phyloP scores from a whole-genome alignment of 306 rosid genomes.

The Bauhinia variegata region DNA sequence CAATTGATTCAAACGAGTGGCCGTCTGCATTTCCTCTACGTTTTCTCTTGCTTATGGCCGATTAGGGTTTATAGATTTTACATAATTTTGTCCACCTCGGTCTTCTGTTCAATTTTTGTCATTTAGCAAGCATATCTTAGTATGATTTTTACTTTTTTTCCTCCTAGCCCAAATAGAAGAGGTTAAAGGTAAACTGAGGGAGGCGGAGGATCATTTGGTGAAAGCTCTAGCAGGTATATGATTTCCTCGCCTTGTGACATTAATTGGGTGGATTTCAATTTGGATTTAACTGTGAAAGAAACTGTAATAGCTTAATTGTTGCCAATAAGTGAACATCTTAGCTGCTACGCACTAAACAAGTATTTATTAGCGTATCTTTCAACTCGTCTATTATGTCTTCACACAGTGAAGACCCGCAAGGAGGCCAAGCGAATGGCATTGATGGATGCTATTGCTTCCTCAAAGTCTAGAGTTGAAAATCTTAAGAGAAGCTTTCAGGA shows the following conservation, averaged over 20 bases:
- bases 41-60: background rate
- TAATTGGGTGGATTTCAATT: conserved; percentile 2
- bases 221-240: conserved; percentile 74
- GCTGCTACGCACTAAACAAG: background rate
- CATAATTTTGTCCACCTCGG: background rate
- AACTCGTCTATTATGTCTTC: conserved; percentile 21
- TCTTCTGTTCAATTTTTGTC: background rate
- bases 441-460: conserved; percentile 64
- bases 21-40: background rate
- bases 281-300: conserved; percentile 2
- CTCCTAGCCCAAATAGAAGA: conserved; percentile 57
- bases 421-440: conserved; percentile 77
- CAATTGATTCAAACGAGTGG: background rate
- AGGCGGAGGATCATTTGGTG: conserved; percentile 82
- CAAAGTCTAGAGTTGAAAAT: conserved; percentile 55
- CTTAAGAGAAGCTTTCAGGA: conserved; percentile 52
- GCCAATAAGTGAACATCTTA: background rate
- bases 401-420: conserved; percentile 73
- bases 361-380: background rate
- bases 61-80: conserved; percentile 49
- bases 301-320: background rate
- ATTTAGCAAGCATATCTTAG: too few species aligned
- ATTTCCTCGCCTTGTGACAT: background rate
- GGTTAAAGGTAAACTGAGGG: conserved; percentile 60
- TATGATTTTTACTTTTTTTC: conserved; percentile 17